Base-by-base conservation (phyloP, 768 basidiomycete species). In the Boletus patriciae region DNA sequence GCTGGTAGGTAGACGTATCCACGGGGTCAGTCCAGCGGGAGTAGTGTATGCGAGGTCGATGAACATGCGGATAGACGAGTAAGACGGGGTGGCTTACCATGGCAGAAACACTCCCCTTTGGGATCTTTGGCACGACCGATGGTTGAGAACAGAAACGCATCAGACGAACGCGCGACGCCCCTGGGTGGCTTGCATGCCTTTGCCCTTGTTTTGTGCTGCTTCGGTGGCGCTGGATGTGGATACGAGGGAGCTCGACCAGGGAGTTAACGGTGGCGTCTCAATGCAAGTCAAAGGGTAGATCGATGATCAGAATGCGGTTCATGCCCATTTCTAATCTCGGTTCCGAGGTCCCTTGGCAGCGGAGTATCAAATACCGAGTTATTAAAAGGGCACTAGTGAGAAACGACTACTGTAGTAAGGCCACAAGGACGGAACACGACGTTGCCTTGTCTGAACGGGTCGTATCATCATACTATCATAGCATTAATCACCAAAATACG, bases 101-200 rank as follows among this genome's bases (percentile, higher is more conserved):
- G 81, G 62, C 87, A 90, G 64, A 86, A 89, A 63, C 87, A 90
- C 0, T 86, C 86, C 5, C 83, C 82, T 40, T 79, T 81, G 0
- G 83, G 80, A 68, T 88, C 86, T 54, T 71, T 80, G 41, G 71
- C 66, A 0, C 52, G 67, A 1, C 73, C 73, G n/a, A 67, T 68
- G n/a, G n/a, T n/a, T n/a, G n/a, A n/a, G n/a, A n/a, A n/a, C n/a
- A n/a, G n/a, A n/a, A n/a, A n/a, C n/a, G n/a, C n/a, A n/a, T n/a
- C n/a, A n/a, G n/a, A n/a, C n/a, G n/a, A n/a, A n/a, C n/a, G n/a
- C n/a, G n/a, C 3, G 73, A 65, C 15, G 69, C 81, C 86, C 66
- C 82, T 85, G 2, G 67, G 66, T 1, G 70, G 64, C 2, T 68
- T 70, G 55, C 58, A 78, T 83, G n/a, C 69, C 73, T 63, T 77